Conservation (phyloP, 768 basidiomycete genomes). For the Phanerochaete sordida region DNA sequence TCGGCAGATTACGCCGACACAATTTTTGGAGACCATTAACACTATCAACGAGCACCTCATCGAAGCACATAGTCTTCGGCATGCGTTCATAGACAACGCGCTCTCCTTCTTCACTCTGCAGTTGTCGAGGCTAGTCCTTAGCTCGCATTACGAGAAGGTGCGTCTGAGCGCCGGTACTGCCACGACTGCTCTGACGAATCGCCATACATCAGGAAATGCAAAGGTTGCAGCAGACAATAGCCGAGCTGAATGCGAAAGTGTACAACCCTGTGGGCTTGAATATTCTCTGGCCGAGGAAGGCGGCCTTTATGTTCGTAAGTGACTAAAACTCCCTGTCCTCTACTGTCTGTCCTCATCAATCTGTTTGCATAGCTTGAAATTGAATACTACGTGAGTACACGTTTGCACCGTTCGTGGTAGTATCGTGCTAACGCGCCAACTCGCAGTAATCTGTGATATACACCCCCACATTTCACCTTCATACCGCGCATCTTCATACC, state of each 20-base stretch:
- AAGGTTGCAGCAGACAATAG: conserved; percentile 57
- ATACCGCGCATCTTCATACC: not conserved
- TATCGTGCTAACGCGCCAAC: not conserved
- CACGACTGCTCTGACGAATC: not conserved
- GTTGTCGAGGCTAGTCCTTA: conserved; percentile 62
- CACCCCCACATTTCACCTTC: not conserved
- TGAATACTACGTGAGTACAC: conserved; percentile 90
- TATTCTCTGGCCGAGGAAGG: conserved; percentile 78
- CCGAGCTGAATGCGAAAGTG: conserved; percentile 62
- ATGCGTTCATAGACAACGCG: conserved; percentile 74
- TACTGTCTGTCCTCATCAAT: not conserved
- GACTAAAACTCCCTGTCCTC: no score
- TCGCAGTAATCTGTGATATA: not conserved
- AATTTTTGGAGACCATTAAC: conserved; percentile 89
- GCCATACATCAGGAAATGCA: conserved; percentile 68
- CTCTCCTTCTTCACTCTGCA: conserved; percentile 80
- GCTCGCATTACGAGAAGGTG: conserved; percentile 83
- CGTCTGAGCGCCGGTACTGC: not conserved
- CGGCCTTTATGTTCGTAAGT: conserved; percentile 85
- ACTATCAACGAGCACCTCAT: conserved; percentile 86
- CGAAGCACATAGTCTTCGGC: conserved; percentile 75
- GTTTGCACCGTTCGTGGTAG: conserved; percentile 12
- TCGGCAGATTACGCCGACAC: conserved; percentile 79
- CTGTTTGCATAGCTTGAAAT: conserved; percentile 72
- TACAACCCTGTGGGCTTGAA: conserved; percentile 89